Evolutionary conservation across 2,329 filamentous ascomycete species (phyloP), one percentile per base, ranked within the genome.

Genomic region (Nigrospora sphaerica): DNA sequence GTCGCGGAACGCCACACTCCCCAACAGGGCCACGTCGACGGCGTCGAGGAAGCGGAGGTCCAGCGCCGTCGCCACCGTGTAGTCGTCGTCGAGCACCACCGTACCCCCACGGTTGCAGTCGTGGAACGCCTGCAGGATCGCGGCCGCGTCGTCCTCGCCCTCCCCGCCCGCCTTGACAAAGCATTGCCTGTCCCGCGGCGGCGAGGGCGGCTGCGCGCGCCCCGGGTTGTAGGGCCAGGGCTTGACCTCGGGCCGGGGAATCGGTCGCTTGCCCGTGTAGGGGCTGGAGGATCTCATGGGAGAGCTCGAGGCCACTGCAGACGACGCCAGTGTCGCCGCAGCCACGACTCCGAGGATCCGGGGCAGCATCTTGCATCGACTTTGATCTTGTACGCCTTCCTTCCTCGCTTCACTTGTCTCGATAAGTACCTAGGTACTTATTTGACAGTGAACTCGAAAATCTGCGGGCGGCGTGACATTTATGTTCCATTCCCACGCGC

Each of bases 1-100:
- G 43, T 82, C 75, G 46, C 75, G 78, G 64, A 87, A 87, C 46
- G 75, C 68, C 17, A 86, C 71, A 18, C 72, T 73, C 18, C 79
- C 81, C 0, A 60, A 62, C 47, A 67, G 68, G 68, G 78, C 74
- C 5, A 86, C 64, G 59, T 88, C 83, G 31, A 87, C 71, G 52
- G 78, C 68, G 38, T 79, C 69, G 16, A 86, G 65, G 59, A 83
- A 85, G 0, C 79, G 84, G 53, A 86, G 62, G 54, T 87, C 78
- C 32, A 87, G 59, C 0, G 82, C 79, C 0, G 78, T 85, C 13
- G 74, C 81, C 49, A 87, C 75, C 2, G 71, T 77, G 57, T 86
- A 87, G 4, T 68, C 71, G 47, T 70, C 66, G 31, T 77, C 74
- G 16, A 86, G 77, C 2, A 85, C 68, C 6, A 84, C 75, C 12